Evolutionary conservation across 139 green algal species (phyloP).

Genomic region (Picochlorum sp.): DNA sequence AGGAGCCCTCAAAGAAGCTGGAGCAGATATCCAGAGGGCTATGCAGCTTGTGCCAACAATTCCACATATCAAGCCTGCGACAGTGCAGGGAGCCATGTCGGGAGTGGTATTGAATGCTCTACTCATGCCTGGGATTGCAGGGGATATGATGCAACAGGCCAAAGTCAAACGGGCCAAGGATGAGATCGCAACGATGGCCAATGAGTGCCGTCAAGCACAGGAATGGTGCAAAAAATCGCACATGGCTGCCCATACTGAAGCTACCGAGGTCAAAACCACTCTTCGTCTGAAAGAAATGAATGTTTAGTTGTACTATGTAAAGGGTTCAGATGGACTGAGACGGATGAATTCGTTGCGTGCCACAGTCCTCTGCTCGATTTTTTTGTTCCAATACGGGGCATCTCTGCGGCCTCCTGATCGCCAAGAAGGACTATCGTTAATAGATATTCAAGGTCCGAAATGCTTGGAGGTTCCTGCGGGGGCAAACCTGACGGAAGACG

Average conservation of each 20-base stretch:
- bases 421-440: too few relatives aligned
- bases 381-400: too few relatives aligned
- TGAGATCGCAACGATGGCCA: neutral
- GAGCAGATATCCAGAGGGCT: neutral
- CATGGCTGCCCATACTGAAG: constrained; percentile 6
- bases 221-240: constrained; percentile 5
- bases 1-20: neutral
- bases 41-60: constrained; percentile 3
- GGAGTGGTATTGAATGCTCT: constrained; percentile 12
- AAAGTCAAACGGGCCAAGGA: constrained; percentile 3
- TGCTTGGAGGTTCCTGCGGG: neutral
- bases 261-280: neutral
- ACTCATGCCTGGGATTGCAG: neutral
- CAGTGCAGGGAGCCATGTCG: constrained; percentile 1
- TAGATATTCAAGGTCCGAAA: too few relatives aligned
- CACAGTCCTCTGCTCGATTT: too few relatives aligned
- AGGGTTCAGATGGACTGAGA: too few relatives aligned
- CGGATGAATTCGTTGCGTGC: too few relatives aligned
- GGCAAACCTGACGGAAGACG: neutral
- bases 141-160: constrained; percentile 10
- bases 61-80: constrained; percentile 4
- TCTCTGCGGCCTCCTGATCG: too few relatives aligned
- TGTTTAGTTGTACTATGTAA: neutral
- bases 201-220: neutral
- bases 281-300: neutral